These are phyloP conservation scores for Aspergillus tubingensis DNA, from an alignment of 2,329 filamentous ascomycete genomes.

Conservation along the genomic window DNA sequence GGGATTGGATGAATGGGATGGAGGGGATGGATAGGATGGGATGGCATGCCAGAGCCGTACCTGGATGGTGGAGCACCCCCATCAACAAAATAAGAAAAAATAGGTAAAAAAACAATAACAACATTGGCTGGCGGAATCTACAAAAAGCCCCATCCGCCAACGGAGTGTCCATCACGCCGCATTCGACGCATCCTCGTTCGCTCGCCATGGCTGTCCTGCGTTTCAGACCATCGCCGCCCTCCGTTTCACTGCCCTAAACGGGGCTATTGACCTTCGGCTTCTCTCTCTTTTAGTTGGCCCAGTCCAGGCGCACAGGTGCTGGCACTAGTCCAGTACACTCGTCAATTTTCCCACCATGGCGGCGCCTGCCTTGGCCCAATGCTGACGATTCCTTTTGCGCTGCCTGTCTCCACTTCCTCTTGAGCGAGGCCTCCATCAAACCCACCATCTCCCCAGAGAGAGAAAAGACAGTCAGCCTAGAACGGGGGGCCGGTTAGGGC, in stretches of 20 bases:
- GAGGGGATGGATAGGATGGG: too few relatives aligned
- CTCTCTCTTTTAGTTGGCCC: background rate
- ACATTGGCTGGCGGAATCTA: conserved; percentile 1
- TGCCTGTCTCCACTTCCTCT: background rate
- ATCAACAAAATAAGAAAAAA: background rate
- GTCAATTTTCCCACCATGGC: conserved; percentile 1
- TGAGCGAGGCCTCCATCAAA: background rate
- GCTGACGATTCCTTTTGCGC: conserved; percentile 10
- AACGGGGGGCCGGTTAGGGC: background rate
- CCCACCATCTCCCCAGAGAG: background rate
- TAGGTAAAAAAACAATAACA: background rate
- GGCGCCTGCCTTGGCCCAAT: background rate
- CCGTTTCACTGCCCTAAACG: conserved; percentile 8
- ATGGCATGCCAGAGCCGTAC: conserved; percentile 6
- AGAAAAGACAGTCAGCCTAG: background rate
- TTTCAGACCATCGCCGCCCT: background rate
- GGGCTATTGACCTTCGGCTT: conserved; percentile 6
- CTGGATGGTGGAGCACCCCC: conserved; percentile 1
- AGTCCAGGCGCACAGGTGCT: background rate
- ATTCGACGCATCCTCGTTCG: background rate
- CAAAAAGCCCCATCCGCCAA: background rate
- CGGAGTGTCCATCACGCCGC: background rate
- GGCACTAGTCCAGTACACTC: background rate
- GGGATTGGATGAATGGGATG: background rate
- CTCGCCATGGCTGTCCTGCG: background rate